Conservation (phyloP, 768 basidiomycete species). For the Collybia mongolica region DNA sequence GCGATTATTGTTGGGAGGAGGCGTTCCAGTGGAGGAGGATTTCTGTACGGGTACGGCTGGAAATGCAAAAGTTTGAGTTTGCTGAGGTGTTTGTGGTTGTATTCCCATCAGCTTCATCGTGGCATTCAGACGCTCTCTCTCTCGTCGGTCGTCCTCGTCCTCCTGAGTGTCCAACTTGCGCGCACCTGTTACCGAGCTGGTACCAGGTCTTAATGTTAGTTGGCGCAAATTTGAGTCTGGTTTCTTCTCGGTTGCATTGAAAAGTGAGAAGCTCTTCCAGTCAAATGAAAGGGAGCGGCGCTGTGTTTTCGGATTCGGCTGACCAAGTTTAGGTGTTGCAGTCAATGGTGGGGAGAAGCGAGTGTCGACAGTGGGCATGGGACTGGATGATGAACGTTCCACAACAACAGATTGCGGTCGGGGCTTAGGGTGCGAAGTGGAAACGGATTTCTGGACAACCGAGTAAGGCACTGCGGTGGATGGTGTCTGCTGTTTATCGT, state of each 20-base stretch:
- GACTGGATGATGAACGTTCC: slow-evolving; percentile 35
- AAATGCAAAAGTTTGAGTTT: slow-evolving; percentile 24
- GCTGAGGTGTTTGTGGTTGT: slow-evolving; percentile 54
- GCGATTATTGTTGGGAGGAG: slow-evolving; percentile 30
- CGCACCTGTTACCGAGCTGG: slow-evolving; percentile 52
- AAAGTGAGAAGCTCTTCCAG: slow-evolving; percentile 78
- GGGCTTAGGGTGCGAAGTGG: slow-evolving; percentile 37
- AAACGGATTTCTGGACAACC: slow-evolving; percentile 24
- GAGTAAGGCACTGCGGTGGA: slow-evolving; percentile 33
- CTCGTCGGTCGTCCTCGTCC: slow-evolving; percentile 88
- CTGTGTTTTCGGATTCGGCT: slow-evolving; percentile 42
- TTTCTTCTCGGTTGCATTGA: slow-evolving; percentile 64
- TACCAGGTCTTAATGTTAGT: slow-evolving; percentile 70
- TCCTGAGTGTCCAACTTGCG: slow-evolving; percentile 85
- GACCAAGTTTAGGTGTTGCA: slow-evolving; percentile 17
- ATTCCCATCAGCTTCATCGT: slow-evolving; percentile 97
- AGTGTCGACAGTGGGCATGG: slow-evolving; percentile 26
- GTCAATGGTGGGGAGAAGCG: slow-evolving; percentile 19
- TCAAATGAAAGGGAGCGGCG: slow-evolving; percentile 83
- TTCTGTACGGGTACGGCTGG: slow-evolving; percentile 23
- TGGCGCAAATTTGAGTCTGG: slow-evolving; percentile 62
- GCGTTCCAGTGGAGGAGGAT: slow-evolving; percentile 21
- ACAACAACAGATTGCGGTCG: slow-evolving; percentile 66
- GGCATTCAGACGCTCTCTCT: slow-evolving; percentile 84
- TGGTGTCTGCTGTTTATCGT: slow-evolving; percentile 48